Base-by-base conservation (phyloP, 208 protist species). In the Trypanosoma platydactyli region DNA sequence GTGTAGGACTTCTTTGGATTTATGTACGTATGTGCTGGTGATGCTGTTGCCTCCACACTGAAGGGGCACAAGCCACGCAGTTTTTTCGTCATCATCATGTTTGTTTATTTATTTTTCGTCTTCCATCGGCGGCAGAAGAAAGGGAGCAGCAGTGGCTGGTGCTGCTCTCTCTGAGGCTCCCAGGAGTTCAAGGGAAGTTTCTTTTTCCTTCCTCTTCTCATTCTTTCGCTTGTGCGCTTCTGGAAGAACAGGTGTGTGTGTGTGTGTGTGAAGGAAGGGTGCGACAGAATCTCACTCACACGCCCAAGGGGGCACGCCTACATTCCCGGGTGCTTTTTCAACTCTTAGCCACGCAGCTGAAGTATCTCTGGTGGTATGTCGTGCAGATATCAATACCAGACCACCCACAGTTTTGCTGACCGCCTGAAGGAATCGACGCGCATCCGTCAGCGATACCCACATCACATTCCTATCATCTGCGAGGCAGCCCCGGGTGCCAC, bases 381-480 rank as follows among this genome's bases (percentile, higher is more conserved):
- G 7, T 38, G 29, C 5, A 15, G 5, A 16, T 72, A 72, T 45
- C 56, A 48, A 13, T 88, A 83, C 49, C 79, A 88, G 61, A 44
- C 41, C 18, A 75, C 76, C 25, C 79, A 84, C 58, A 66, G 64
- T 50, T 82, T 91, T 62, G 84, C 76, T 2, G 71, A 73, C 35
- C 81, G 87, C 62, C 55, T 65, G 35, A 61, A 60, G 41, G 69
- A 85, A 20, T 68, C 84, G 20, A 42, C 18, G 12, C 58, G 64
- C 48, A 70, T 90, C 13, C 41, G 55, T 12, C 13, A 63, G 22
- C 80, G 83, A 41, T 92, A 94, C 61, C 67, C 79, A 7, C 71
- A 89, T 30, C 62, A 83, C 22, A 87, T 97, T 30, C 94, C 94
- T 3, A 74, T 98, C 25, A 94, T 98, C 50, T 92, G 88, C 40